Conservation (phyloP, 345 rosid genomes). For the Eutrema yunnanense region DNA sequence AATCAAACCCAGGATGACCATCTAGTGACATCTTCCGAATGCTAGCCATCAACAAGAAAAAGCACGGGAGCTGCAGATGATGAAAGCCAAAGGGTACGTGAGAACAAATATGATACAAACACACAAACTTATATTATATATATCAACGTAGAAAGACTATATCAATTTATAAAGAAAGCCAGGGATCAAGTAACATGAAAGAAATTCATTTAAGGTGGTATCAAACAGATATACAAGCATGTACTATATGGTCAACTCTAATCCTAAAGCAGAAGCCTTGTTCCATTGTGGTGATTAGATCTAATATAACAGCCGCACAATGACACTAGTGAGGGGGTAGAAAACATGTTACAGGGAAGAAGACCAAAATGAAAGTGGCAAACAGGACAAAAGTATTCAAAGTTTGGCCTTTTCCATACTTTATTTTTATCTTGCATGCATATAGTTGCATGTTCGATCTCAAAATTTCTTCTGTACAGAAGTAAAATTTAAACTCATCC, state of each 20-base stretch:
- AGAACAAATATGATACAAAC: background rate
- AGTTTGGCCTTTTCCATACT: no score
- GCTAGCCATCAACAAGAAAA: conserved; percentile 72
- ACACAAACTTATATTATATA: background rate
- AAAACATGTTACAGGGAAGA: no score
- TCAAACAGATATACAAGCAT: background rate
- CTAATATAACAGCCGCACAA: no score
- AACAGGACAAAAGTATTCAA: no score
- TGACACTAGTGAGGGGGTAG: no score
- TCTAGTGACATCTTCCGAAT: conserved; percentile 75
- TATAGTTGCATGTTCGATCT: no score
- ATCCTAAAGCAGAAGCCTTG: background rate
- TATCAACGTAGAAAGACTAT: background rate
- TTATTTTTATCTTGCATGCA: no score
- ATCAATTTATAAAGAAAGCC: background rate
- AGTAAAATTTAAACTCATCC: background rate
- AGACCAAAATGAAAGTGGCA: no score
- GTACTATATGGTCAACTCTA: background rate
- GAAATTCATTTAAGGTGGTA: background rate
- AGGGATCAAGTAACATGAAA: background rate
- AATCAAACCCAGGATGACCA: conserved; percentile 86
- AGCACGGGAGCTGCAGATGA: conserved; percentile 66
- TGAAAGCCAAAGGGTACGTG: background rate
- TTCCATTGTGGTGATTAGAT: no score
- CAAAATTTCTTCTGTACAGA: background rate